Evolutionary conservation across 805 yeast genomes (phyloP), one percentile per base, ranked within the genome.

Genomic region (Clavispora carvajalis): DNA sequence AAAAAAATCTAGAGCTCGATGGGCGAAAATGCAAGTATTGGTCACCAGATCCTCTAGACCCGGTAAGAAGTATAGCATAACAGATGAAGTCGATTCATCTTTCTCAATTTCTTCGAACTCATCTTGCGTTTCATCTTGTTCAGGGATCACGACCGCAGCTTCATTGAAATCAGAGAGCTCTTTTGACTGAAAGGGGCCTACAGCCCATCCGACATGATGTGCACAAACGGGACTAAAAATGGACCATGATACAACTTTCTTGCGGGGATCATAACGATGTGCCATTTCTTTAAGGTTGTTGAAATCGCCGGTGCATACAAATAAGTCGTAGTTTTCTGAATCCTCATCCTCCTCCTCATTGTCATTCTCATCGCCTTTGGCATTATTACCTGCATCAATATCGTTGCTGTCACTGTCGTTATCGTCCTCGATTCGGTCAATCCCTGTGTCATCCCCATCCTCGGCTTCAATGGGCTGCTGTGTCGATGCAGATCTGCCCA

Each of bases 171-270:
- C 76, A 7, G 79, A 59, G 22, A 88, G 52, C 0, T 79, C 76
- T 2, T 79, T 65, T 39, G 76, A 76, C 31, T 81, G 80, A 58
- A 91, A 93, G 2, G 95, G 82, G 0, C 98, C 99, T 4, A 89
- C 77, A 0, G 95, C 90, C 82, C 95, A 93, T 0, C 98, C 98
- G 16, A 93, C 71, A 60, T 91, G 97, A 51, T 90, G 97, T 1
- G 99, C 87, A 26, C 95, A 82, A 1, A 88, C 84, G 1, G 98
- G 96, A 40, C 82, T 85, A 55, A 81, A 82, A 7, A 86, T 66
- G 12, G 82, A 79, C 70, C 81, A 91, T 16, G 79, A 71, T 37
- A 77, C 88, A 1, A 82, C 71, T 51, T 89, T 91, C 55, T 87
- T 87, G 4, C 83, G 71, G 25, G 76, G 58, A 58, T 89, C 95